Evolutionary conservation across 441 rosid species (phyloP), one percentile per base, ranked within the genome.

Genomic region (Gossypium laxum): DNA sequence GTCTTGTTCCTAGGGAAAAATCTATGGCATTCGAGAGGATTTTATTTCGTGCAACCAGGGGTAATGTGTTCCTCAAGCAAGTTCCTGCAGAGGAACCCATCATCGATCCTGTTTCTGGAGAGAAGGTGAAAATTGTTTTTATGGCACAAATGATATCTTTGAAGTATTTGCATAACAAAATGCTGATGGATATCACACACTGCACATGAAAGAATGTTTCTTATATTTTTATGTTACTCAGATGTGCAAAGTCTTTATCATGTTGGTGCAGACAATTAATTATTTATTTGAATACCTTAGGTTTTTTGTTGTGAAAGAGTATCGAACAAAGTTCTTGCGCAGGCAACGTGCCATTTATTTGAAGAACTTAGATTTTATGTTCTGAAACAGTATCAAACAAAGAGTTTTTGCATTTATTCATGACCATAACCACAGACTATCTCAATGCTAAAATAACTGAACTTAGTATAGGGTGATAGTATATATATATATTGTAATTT

Each of bases 41-140:
- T 75, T 78, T 94, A 70, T 92, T 92, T 75, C 97, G 96, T 80
- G 97, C 98, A 63, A 94, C 99, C 67, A 86, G 99, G 85, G 98
- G 96, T n/a, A 90, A 90, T 84, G 89, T 94, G 74, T 85, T 78
- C 67, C 56, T 89, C 54, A 88, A 86, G 82, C 98, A 88, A 77
- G 82, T 82, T 73, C 81, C 77, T 15, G 67, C 84, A 64, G 92
- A 94, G 77, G 94, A 85, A 38, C 88, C 97, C 62, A 87, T 92
- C 56, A 82, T 70, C 47, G 99, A 94, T 82, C 99, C 99, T 76
- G 78, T 78, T 76, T 92, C 94, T 62, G 93, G 93, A 62, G 91
- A 85, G 77, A 88, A 89, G 97, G 97, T 88, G 68, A 73, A 48
- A 71, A 43, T 43, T 72, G 14, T 60, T n/a, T 19, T 54, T 24